Base-by-base conservation (phyloP, 2,329 filamentous ascomycete genomes). In the Colletotrichum costaricense region DNA sequence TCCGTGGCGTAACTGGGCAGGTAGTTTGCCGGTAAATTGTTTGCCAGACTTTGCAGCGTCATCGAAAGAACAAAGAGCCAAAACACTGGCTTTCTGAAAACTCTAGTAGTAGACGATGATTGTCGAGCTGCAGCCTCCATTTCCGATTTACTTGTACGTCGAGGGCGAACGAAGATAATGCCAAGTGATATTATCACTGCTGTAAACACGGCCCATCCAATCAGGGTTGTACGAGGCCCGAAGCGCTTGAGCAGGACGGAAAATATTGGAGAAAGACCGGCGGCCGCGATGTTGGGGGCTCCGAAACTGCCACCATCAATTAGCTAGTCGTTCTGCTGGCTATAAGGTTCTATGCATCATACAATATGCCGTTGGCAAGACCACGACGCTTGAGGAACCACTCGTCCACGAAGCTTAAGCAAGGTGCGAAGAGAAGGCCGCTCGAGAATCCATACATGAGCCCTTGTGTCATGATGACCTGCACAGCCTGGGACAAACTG, bases 371-470 rank as follows among this genome's bases (percentile, higher is more conserved):
- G 33, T 82, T 84, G 2, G 84, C 85, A 3, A 87, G 74, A 42
- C 81, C 82, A 0, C 85, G 77, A 16, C 77, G 78, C 22, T 75
- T 78, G 8, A 75, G 71, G 74, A 87, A 87, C 84, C 84, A 86
- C 60, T 86, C 83, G 1, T 81, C 80, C 1, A 83, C 73, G 3
- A 86, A 78, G 0, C 80, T 79, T 1, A 82, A 76, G 38, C 79
- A 79, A 1, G 83, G 82, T 3, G 84, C 81, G 54, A 81, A 85
- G n/a, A 85, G 75, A 14, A 82, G 81, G 0, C 83, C 83, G 6
- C 67, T 69, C 1, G 67, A 69, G 5, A 69, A 12, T 1, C 67
- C 67, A 49, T 69, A 69, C 52, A 69, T 52, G 14, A 69, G 35
- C 3, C 67, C 67, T 19, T 69, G 67, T 9, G 35, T 64, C 59